Evolutionary conservation across 305 asterid genomes (phyloP).

Genomic region (Fraxinus xanthoxyloides): DNA sequence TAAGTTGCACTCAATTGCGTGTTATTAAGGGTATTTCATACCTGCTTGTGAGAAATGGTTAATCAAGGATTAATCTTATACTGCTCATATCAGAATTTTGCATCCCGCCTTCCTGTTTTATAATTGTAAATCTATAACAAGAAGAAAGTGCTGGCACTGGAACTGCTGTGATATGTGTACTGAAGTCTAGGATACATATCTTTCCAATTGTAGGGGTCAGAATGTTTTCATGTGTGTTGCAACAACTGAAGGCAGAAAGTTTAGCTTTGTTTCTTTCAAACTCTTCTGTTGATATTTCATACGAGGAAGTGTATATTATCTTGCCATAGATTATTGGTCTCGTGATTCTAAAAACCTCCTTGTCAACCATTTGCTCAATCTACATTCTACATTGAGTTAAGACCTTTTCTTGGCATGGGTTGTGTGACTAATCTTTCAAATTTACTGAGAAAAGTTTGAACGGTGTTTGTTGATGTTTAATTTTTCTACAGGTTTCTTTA

Average conservation of each 20-base stretch:
- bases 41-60: neutral
- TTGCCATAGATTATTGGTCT: neutral
- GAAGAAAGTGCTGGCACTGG: neutral
- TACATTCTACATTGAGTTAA: neutral
- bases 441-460: constrained; percentile 20
- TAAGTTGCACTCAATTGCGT: neutral
- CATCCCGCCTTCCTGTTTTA: neutral
- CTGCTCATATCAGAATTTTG: neutral
- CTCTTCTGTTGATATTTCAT: neutral
- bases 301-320: constrained; percentile 5
- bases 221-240: neutral
- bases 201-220: neutral
- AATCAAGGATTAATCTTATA: neutral
- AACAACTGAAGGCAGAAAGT: neutral
- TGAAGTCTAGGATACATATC: neutral
- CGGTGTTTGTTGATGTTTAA: constrained; percentile 2
- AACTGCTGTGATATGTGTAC: neutral
- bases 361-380: neutral
- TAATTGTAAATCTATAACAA: neutral
- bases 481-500: constrained; percentile 76
- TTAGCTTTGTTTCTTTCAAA: neutral
- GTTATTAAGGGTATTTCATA: neutral
- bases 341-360: constrained; percentile 3
- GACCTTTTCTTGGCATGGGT: constrained; percentile 5
- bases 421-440: constrained; percentile 6